Conservation (phyloP, 257 asterid genomes). For the Solanum megistacrolobum region DNA sequence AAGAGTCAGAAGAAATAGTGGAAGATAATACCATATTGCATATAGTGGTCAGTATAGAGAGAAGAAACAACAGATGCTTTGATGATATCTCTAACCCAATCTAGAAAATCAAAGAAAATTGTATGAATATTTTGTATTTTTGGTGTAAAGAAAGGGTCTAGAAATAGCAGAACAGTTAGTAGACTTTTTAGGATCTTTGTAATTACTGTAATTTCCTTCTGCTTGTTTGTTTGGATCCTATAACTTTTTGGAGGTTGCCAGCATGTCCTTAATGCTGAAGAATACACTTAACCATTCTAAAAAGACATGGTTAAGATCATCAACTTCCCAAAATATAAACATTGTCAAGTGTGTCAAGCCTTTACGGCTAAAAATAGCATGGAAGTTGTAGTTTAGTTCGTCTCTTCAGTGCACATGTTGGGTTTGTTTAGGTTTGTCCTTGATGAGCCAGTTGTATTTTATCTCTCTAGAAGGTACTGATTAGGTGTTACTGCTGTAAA, state of each 20-base stretch:
- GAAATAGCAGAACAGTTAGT: background rate
- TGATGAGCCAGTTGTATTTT: background rate
- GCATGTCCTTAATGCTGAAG: background rate
- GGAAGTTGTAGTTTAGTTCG: background rate
- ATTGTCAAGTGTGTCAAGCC: background rate
- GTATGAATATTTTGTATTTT: background rate
- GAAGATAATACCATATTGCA: background rate
- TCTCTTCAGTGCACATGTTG: background rate
- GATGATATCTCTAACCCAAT: background rate
- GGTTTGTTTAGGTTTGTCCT: background rate
- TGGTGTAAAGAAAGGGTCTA: background rate
- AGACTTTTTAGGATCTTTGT: background rate
- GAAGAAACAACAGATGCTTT: background rate
- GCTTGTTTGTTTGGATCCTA: background rate
- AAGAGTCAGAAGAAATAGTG: background rate
- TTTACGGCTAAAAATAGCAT: background rate
- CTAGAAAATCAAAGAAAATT: background rate
- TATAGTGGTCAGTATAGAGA: background rate
- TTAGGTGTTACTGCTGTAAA: background rate
- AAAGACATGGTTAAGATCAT: background rate
- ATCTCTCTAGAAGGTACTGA: background rate
- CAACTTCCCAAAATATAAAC: background rate
- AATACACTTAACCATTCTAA: background rate
- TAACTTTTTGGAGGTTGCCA: background rate
- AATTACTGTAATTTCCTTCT: background rate